Percentiles rank a stretch among this genome's conserved stretches.
Conservation (phyloP, 2,329 filamentous ascomycete species). For the Penicillium sp. region DNA sequence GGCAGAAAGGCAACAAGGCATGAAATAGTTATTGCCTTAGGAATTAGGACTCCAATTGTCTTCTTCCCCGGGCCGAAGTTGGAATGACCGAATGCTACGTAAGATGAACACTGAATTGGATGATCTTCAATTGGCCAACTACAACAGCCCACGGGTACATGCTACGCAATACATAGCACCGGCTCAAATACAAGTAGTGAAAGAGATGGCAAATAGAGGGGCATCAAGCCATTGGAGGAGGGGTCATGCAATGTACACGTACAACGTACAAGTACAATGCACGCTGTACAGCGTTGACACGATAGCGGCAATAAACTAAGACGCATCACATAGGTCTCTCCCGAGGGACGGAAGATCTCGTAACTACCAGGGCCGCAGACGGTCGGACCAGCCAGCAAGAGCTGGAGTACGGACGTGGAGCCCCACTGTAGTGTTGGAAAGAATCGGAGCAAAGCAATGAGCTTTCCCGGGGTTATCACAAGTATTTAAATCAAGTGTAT, state of each 20-base stretch:
- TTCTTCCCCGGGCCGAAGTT: slow-evolving; percentile 19
- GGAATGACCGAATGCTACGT: slow-evolving; percentile 16
- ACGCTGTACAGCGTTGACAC: background rate
- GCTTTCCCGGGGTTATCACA: slow-evolving; percentile 28
- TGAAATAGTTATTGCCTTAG: too few species aligned
- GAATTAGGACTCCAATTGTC: background rate
- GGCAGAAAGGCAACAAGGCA: slow-evolving; percentile 17
- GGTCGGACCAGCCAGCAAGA: slow-evolving; percentile 34
- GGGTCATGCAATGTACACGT: background rate
- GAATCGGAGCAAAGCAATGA: slow-evolving; percentile 37
- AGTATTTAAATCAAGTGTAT: slow-evolving; percentile 28
- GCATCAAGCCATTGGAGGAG: background rate
- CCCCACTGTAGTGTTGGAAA: slow-evolving; percentile 43
- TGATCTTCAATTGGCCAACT: background rate
- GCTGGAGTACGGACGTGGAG: slow-evolving; percentile 27
- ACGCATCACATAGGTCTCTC: slow-evolving; percentile 17
- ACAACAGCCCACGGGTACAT: background rate
- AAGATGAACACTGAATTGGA: slow-evolving; percentile 5
- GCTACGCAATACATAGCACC: background rate
- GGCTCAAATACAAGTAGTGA: background rate
- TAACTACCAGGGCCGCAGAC: slow-evolving; percentile 25
- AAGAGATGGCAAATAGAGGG: background rate
- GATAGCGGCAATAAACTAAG: background rate
- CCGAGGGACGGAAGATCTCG: slow-evolving; percentile 45
- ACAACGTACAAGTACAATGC: background rate